Evolutionary conservation across 2,329 filamentous ascomycete genomes (phyloP).

Genomic region (Leptographium wingfieldii): DNA sequence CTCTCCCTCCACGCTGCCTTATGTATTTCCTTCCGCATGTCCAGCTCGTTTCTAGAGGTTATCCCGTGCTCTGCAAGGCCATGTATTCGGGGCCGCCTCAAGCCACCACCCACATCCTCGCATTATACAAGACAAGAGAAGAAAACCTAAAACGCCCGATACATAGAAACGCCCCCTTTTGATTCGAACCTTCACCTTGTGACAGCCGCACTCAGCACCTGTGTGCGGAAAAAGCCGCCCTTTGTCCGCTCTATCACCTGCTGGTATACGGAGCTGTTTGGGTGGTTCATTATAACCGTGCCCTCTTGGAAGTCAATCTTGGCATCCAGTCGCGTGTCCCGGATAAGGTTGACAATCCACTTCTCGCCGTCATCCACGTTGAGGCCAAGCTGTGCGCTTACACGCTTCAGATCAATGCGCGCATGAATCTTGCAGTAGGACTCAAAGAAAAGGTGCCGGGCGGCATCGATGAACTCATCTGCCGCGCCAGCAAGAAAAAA

Average conservation of each 20-base stretch:
- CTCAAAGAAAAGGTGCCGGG: slow-evolving; percentile 93
- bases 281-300: slow-evolving; percentile 98
- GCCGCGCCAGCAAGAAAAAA: slow-evolving; percentile 85
- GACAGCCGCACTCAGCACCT: slow-evolving; percentile 67
- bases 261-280: slow-evolving; percentile 95
- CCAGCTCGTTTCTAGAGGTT: background rate
- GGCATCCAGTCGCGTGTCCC: slow-evolving; percentile 91
- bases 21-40: background rate
- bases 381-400: slow-evolving; percentile 81
- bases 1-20: background rate
- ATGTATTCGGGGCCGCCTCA: background rate
- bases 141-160: background rate
- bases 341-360: slow-evolving; percentile 99
- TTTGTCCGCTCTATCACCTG: slow-evolving; percentile 99
- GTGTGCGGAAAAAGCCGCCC: slow-evolving; percentile 96
- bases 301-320: slow-evolving; percentile 99
- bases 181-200: slow-evolving; percentile 18
- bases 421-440: slow-evolving; percentile 99
- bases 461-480: slow-evolving; percentile 85
- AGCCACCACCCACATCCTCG: background rate
- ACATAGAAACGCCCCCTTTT: background rate
- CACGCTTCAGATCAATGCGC: slow-evolving; percentile 93
- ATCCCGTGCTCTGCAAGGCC: background rate
- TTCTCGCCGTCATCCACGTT: slow-evolving; percentile 96
- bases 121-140: background rate